These are phyloP conservation scores for Monilinia vaccinii-corymbosi DNA, from an alignment of 2,329 filamentous ascomycete species.

Conservation along the genomic window DNA sequence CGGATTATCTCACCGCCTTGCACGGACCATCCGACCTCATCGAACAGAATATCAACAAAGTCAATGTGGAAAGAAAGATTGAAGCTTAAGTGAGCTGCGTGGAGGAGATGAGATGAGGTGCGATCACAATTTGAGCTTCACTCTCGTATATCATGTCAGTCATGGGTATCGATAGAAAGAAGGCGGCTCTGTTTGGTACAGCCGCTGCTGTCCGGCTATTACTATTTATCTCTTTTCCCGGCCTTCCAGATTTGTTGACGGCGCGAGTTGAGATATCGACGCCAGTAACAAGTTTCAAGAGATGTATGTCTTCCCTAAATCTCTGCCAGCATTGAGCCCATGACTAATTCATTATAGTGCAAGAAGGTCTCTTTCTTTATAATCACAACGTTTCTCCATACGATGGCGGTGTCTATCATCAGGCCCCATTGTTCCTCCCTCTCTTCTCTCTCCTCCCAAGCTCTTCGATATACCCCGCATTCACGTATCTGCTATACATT, in stretches of 20 bases:
- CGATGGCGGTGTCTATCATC: constrained; percentile 75
- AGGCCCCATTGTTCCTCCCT: constrained; percentile 83
- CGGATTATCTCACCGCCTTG: constrained; percentile 10
- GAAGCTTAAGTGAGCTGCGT: not conserved
- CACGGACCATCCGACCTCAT: not conserved
- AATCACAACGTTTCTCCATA: constrained; percentile 95
- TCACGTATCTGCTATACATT: constrained; percentile 74
- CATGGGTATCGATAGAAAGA: constrained; percentile 49
- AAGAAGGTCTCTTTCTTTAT: constrained; percentile 94
- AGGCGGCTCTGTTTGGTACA: constrained; percentile 60
- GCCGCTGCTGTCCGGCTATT: constrained; percentile 72
- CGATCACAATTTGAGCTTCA: constrained; percentile 12
- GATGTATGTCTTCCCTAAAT: constrained; percentile 51
- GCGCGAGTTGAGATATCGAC: constrained; percentile 94
- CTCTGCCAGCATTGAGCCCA: not conserved
- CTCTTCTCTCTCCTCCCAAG: constrained; percentile 83
- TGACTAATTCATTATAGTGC: constrained; percentile 47
- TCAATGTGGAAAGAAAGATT: not conserved
- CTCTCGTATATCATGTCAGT: constrained; percentile 12
- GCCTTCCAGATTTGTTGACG: constrained; percentile 74
- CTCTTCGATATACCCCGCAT: constrained; percentile 54
- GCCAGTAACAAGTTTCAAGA: constrained; percentile 95
- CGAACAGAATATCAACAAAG: not conserved
- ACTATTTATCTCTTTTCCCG: constrained; percentile 73
- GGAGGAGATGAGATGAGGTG: not conserved